Conservation (phyloP, 306 rosid species). For the Dalbergia cochinchinensis region DNA sequence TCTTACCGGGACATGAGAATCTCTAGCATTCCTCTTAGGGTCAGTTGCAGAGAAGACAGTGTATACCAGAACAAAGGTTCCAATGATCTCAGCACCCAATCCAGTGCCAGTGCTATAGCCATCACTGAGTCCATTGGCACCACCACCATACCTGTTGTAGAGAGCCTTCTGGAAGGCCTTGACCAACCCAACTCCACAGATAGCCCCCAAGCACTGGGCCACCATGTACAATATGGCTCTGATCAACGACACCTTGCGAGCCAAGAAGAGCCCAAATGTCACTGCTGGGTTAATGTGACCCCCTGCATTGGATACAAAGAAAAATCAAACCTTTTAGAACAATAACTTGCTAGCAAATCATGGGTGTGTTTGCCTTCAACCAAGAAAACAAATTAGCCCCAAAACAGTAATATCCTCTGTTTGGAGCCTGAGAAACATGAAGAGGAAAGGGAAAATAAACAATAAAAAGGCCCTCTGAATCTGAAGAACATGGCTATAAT, state of each 20-base stretch:
- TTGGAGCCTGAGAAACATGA: not conserved
- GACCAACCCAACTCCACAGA: constrained; percentile 78
- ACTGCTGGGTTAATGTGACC: constrained; percentile 90
- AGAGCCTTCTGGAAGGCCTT: constrained; percentile 67
- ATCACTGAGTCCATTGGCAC: constrained; percentile 58
- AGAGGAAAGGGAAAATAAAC: not conserved
- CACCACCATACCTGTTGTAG: constrained; percentile 65
- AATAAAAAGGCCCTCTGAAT: not conserved
- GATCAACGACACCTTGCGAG: constrained; percentile 71
- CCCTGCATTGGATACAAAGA: constrained; percentile 45
- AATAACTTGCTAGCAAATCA: not conserved
- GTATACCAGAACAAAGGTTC: constrained; percentile 76
- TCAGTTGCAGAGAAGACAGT: constrained; percentile 86
- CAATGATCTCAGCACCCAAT: constrained; percentile 72
- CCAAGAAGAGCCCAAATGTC: constrained; percentile 77
- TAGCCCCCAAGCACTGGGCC: constrained; percentile 83
- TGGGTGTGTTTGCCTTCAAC: not conserved
- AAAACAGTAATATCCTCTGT: not conserved
- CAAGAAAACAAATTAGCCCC: not conserved
- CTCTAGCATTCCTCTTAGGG: constrained; percentile 80
- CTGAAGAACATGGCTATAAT: not conserved
- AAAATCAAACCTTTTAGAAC: not conserved
- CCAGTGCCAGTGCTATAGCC: constrained; percentile 69
- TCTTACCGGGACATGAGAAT: constrained; percentile 80
- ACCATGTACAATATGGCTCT: constrained; percentile 76